phyloP scores from a whole-genome alignment of 2,329 filamentous ascomycete species.

The Aureobasidium sp. region DNA sequence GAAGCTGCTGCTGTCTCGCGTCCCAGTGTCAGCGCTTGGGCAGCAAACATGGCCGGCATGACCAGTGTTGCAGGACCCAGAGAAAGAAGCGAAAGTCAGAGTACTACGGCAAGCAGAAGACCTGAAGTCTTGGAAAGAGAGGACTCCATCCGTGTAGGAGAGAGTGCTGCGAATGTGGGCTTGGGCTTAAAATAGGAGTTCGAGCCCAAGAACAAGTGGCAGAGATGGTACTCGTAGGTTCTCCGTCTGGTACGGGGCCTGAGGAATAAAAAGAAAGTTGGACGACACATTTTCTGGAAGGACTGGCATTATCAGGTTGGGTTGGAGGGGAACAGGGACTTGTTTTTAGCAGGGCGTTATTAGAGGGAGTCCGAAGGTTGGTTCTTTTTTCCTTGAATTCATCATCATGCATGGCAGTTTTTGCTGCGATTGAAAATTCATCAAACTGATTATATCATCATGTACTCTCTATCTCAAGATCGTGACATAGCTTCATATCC shows the following conservation, averaged over 20 bases:
- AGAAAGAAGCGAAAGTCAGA: constrained; percentile 29
- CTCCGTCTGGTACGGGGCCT: neutral
- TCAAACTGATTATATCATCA: too few species aligned
- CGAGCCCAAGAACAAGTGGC: neutral
- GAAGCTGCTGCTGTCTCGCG: neutral
- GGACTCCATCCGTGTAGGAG: constrained; percentile 27
- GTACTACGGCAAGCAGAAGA: constrained; percentile 21
- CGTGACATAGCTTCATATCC: too few species aligned
- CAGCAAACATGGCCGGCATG: constrained; percentile 13
- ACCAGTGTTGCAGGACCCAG: constrained; percentile 25
- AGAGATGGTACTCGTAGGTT: neutral
- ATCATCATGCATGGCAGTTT: too few species aligned
- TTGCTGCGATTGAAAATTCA: too few species aligned
- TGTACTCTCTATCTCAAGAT: too few species aligned
- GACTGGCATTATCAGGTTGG: neutral
- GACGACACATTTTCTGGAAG: neutral
- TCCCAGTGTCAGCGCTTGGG: constrained; percentile 19
- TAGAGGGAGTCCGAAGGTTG: neutral
- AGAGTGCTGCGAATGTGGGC: constrained; percentile 25
- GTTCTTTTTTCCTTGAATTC: neutral
- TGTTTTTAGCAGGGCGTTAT: neutral
- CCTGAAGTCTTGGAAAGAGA: constrained; percentile 16
- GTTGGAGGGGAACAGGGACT: neutral
- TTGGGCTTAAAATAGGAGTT: constrained; percentile 7
- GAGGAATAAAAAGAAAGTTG: neutral